phyloP scores from a whole-genome alignment of 2,329 filamentous ascomycete genomes.

The Rosellinia necatrix region DNA sequence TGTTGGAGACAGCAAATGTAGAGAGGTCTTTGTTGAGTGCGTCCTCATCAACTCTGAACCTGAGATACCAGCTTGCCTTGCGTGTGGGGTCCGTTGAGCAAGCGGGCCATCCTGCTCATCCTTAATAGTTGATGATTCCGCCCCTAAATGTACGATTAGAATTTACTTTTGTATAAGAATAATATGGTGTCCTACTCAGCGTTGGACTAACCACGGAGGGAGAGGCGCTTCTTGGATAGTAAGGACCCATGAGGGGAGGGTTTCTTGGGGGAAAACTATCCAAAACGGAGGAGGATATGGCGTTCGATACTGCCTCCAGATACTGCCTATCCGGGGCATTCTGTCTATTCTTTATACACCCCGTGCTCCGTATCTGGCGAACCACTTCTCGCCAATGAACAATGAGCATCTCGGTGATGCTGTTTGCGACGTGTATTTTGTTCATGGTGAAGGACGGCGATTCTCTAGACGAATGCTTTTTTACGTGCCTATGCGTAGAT shows the following conservation, averaged over 20 bases:
- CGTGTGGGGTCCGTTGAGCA: slow-evolving; percentile 7
- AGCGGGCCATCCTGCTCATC: background rate
- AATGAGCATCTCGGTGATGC: slow-evolving; percentile 68
- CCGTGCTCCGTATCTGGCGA: slow-evolving; percentile 59
- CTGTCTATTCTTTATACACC: slow-evolving; percentile 38
- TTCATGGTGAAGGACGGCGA: slow-evolving; percentile 48
- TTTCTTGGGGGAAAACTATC: slow-evolving; percentile 47
- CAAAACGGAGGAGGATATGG: slow-evolving; percentile 50
- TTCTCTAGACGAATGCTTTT: slow-evolving; percentile 3
- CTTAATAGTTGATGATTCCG: background rate
- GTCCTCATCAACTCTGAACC: slow-evolving; percentile 25
- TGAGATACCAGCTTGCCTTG: slow-evolving; percentile 22
- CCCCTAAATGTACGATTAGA: slow-evolving; percentile 18
- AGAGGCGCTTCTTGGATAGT: slow-evolving; percentile 38
- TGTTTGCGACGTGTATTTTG: slow-evolving; percentile 62
- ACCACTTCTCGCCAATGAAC: slow-evolving; percentile 68
- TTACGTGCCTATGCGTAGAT: slow-evolving; percentile 34
- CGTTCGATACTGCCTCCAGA: slow-evolving; percentile 20
- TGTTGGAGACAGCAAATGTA: slow-evolving; percentile 37
- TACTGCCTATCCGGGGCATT: slow-evolving; percentile 13
- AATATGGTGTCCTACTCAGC: slow-evolving; percentile 32
- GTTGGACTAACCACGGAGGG: slow-evolving; percentile 47
- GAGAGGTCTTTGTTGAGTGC: slow-evolving; percentile 19
- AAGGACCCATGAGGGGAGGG: slow-evolving; percentile 44
- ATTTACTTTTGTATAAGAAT: background rate